Percentiles rank a stretch among this genome's conserved stretches.
phyloP scores from a whole-genome alignment of 78 protist genomes.

The Fonticula alba region DNA sequence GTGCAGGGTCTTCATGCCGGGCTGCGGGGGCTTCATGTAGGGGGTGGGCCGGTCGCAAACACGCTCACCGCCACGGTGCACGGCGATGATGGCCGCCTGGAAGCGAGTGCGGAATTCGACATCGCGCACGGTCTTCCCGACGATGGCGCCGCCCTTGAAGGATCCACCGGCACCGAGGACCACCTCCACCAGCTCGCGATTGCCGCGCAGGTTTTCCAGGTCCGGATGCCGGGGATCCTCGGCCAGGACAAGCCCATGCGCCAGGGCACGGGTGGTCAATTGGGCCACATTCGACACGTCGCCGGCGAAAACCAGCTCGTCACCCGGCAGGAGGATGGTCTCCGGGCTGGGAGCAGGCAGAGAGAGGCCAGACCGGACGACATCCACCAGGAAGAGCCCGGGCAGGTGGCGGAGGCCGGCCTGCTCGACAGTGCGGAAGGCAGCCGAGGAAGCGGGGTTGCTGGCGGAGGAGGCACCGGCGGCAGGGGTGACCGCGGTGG shows the following conservation, averaged over 20 bases:
- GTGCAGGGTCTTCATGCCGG: too few relatives aligned
- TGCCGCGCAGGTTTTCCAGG: too few relatives aligned
- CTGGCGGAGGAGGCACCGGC: too few relatives aligned
- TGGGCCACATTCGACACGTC: not conserved
- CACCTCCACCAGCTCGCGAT: too few relatives aligned
- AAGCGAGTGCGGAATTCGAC: not conserved
- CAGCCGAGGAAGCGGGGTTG: too few relatives aligned
- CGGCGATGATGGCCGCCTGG: not conserved
- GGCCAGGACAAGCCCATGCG: not conserved
- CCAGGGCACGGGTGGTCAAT: not conserved
- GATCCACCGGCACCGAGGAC: too few relatives aligned
- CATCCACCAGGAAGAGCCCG: conserved; percentile 4
- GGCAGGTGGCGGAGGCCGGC: conserved; percentile 12
- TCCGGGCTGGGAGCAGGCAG: not conserved
- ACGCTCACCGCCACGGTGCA: conserved; percentile 2
- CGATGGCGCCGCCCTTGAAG: too few relatives aligned
- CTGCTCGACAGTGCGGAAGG: not conserved
- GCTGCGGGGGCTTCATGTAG: too few relatives aligned
- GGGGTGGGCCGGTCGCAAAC: too few relatives aligned
- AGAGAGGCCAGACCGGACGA: conserved; percentile 7
- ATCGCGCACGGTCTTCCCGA: not conserved
- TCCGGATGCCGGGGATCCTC: too few relatives aligned
- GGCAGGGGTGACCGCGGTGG: too few relatives aligned
- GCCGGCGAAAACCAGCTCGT: conserved; percentile 3
- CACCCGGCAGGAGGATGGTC: not conserved